These are phyloP conservation scores for Lunasporangiospora selenospora DNA, from an alignment of 192 early-diverging fungal genomes.

Conservation along the genomic window DNA sequence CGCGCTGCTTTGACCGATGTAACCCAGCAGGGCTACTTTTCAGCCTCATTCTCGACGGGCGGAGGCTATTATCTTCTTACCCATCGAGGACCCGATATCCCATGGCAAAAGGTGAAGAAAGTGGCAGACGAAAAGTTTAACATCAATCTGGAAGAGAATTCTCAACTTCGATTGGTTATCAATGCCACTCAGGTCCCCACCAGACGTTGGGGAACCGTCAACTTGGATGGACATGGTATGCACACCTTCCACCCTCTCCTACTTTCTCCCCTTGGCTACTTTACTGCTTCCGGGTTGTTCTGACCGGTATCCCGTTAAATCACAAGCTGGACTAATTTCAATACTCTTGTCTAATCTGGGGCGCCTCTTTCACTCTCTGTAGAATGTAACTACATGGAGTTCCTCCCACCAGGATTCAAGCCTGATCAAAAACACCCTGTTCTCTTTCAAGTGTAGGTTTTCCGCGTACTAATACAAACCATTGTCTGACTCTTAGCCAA, in stretches of 20 bases:
- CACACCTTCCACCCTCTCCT: not conserved
- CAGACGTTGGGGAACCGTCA: conserved; percentile 52
- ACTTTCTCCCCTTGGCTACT: not conserved
- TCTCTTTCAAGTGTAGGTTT: conserved; percentile 70
- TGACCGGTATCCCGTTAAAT: no score
- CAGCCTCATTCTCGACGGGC: conserved; percentile 73
- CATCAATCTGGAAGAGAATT: conserved; percentile 64
- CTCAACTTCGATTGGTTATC: conserved; percentile 51
- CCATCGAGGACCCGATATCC: conserved; percentile 87
- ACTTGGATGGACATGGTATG: conserved; percentile 33
- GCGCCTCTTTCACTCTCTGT: not conserved
- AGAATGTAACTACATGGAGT: conserved; percentile 82
- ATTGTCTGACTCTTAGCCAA: not conserved
- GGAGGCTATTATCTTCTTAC: conserved; percentile 75
- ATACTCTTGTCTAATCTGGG: no score
- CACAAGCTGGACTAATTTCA: no score
- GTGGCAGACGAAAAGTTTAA: conserved; percentile 59
- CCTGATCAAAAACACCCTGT: conserved; percentile 81
- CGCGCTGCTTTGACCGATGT: conserved; percentile 48
- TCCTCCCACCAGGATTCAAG: conserved; percentile 84
- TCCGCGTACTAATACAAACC: not conserved
- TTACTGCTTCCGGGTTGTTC: no score
- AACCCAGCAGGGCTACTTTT: conserved; percentile 66
- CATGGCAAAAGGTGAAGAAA: conserved; percentile 74
- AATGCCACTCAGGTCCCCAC: conserved; percentile 66